These are phyloP conservation scores for Rhodocollybia butyracea DNA, from an alignment of 768 basidiomycete species.

Conservation along the genomic window DNA sequence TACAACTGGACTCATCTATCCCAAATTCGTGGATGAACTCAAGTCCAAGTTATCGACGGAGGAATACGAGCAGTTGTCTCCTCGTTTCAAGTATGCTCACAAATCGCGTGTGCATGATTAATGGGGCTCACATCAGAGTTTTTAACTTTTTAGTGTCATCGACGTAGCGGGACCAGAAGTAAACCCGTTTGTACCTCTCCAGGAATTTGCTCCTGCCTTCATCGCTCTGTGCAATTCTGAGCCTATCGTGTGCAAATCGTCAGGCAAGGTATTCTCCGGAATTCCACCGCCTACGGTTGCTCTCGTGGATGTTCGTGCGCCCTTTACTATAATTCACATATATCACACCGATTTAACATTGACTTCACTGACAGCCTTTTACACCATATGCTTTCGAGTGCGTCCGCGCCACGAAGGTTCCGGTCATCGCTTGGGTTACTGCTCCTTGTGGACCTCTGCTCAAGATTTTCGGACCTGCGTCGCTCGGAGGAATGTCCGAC, in stretches of 20 bases:
- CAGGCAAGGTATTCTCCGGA: neutral
- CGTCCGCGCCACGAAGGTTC: neutral
- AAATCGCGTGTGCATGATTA: neutral
- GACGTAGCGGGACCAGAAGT: neutral
- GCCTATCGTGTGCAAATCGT: neutral
- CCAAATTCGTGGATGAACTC: slow-evolving; percentile 1
- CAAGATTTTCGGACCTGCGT: neutral
- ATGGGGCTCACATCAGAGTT: neutral
- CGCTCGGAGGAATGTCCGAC: neutral
- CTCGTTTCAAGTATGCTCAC: slow-evolving; percentile 1
- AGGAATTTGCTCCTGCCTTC: neutral
- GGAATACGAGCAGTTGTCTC: neutral
- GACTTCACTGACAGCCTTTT: neutral
- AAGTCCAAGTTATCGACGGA: neutral
- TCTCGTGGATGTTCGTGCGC: slow-evolving; percentile 1
- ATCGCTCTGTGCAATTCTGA: neutral
- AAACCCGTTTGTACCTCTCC: neutral
- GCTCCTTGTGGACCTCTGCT: slow-evolving; percentile 2
- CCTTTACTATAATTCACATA: neutral
- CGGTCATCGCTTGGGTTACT: slow-evolving; percentile 3
- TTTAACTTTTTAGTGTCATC: neutral
- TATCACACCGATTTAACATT: neutral
- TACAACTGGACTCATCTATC: neutral
- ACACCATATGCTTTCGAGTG: slow-evolving; percentile 1
- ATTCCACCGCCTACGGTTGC: neutral